Percentiles rank a stretch among this genome's conserved stretches.
phyloP scores from a whole-genome alignment of 192 early-diverging fungal genomes.

The Linnemannia hyalina region DNA sequence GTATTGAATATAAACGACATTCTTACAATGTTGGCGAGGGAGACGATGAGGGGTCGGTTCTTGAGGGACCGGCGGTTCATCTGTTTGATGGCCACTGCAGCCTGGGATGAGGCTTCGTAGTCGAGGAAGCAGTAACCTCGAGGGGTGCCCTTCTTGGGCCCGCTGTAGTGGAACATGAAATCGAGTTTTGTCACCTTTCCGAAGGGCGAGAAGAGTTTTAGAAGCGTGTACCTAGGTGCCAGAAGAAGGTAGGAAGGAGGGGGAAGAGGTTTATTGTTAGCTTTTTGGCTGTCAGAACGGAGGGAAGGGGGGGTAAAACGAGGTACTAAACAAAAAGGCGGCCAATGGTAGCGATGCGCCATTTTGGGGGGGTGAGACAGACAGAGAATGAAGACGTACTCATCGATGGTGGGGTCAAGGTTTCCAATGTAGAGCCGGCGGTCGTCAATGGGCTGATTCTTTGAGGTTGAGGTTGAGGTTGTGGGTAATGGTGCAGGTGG shows the following conservation, averaged over 20 bases:
- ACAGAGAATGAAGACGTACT: constrained; percentile 56
- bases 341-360: no score
- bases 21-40: constrained; percentile 67
- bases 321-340: not conserved
- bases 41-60: constrained; percentile 70
- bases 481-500: not conserved
- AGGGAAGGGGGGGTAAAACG: not conserved
- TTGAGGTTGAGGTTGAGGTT: not conserved
- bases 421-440: constrained; percentile 80
- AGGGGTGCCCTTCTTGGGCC: constrained; percentile 75
- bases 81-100: constrained; percentile 64
- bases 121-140: constrained; percentile 82
- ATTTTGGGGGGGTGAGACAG: not conserved
- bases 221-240: constrained; percentile 64
- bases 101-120: constrained; percentile 61
- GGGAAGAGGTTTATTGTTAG: not conserved
- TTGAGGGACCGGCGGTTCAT: constrained; percentile 70
- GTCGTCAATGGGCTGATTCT: constrained; percentile 34
- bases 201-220: constrained; percentile 77
- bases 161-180: constrained; percentile 75
- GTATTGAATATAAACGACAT: not conserved
- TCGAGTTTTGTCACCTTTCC: constrained; percentile 75
- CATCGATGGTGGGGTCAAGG: constrained; percentile 71
- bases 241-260: not conserved
- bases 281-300: no score